Evolutionary conservation across 108 stramenopile genomes (phyloP), one percentile per base, ranked within the genome.

Genomic region (Cyclotella choctawhatcheeana): DNA sequence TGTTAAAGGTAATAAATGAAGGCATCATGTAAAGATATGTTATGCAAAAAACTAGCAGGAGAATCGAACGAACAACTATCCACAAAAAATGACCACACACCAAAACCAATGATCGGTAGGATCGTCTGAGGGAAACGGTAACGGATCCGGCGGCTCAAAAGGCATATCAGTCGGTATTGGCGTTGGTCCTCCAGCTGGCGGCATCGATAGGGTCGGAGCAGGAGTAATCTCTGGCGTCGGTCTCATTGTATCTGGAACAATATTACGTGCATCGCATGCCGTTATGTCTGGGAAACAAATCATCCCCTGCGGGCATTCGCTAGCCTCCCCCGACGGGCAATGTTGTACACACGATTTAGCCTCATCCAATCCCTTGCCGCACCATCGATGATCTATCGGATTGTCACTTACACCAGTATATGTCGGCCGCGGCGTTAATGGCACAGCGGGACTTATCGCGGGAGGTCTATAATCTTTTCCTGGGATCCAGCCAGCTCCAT

Each of bases 111-210:
- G 65, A 60, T 75, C 74, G 25, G 74, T 58, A 16, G 48, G 72
- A 64, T 73, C 72, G 8, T 80, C 72, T 44, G 66, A 67, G 13
- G 77, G 77, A 56, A 61, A 73, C 18, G 55, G 50, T 18, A 80
- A 58, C 16, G 79, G 79, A 21, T 73, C 72, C 18, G 79, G 79
- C 24, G 79, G 72, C 16, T 64, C 58, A 29, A 80, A 69, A 17
- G 79, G 79, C 54, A 72, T 48, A 24, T 80, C 79, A n/a, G 79
- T 80, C 0, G 79, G 79, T 58, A 80, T 73, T 50, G 58, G 71
- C n/a, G 79, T 69, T 17, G 79, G 67, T 13, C 61, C 64, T 7
- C 53, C 21, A 44, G 48, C 44, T 16, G 44, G 59, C 22, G 35
- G 51, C 10, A 34, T 16, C 33, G 69, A 35, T 17, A 17, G 20